Conservation (phyloP, 1,139 yeast species). For the Geotrichum phurueaensis region DNA sequence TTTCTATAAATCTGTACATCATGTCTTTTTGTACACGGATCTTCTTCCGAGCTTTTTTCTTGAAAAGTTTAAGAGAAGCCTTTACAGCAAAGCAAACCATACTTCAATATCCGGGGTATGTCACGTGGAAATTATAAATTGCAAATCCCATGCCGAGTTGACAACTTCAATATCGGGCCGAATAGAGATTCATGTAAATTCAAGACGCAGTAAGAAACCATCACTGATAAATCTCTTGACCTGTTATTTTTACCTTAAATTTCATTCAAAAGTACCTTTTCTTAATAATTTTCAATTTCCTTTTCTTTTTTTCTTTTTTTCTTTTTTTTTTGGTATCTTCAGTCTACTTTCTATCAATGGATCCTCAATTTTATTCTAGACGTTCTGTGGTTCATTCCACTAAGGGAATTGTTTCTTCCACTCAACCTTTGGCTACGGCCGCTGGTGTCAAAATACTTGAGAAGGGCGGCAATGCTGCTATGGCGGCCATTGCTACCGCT, state of each 20-base stretch:
- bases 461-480: constrained; percentile 74
- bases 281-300: neutral
- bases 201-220: neutral
- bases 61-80: neutral
- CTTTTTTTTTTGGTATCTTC: neutral
- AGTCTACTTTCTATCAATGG: constrained; percentile 3
- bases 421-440: constrained; percentile 72
- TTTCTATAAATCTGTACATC: neutral
- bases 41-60: neutral
- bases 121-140: neutral
- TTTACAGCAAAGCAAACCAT: neutral
- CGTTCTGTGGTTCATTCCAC: constrained; percentile 73
- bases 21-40: neutral
- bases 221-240: neutral
- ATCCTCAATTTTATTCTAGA: constrained; percentile 47
- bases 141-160: neutral
- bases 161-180: neutral
- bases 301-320: neutral
- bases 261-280: neutral
- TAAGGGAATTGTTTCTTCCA: constrained; percentile 67
- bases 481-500: constrained; percentile 72
- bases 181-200: neutral
- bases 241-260: neutral
- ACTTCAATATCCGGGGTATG: neutral
- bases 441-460: constrained; percentile 65